These are phyloP conservation scores for Sphagnum contortum DNA, from an alignment of 225 moss, liverwort and hornwort species.

Conservation along the genomic window DNA sequence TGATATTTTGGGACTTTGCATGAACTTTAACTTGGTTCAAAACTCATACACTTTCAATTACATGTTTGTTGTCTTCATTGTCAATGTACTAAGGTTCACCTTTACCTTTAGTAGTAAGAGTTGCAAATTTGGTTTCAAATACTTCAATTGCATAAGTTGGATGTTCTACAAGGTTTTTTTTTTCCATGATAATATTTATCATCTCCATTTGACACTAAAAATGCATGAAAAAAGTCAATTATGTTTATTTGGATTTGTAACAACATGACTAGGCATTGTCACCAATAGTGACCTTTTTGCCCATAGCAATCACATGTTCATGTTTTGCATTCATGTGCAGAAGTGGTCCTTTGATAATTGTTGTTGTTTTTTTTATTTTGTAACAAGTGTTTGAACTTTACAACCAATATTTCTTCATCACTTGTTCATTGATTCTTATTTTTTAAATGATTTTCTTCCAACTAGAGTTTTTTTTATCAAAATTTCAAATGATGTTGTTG, in stretches of 20 bases:
- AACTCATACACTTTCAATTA: neutral
- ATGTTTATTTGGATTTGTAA: neutral
- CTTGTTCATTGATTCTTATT: neutral
- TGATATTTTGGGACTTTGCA: neutral
- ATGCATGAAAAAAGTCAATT: neutral
- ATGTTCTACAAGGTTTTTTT: neutral
- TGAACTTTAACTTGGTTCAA: neutral
- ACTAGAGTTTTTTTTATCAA: neutral
- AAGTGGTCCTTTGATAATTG: too few relatives aligned
- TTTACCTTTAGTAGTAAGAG: neutral
- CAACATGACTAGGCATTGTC: neutral
- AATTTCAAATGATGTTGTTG: neutral
- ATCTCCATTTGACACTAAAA: neutral
- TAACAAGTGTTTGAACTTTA: neutral
- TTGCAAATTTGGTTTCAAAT: neutral
- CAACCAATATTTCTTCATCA: neutral
- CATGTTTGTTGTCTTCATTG: neutral
- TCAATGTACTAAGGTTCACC: neutral
- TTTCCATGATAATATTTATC: neutral
- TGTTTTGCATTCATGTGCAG: too few relatives aligned
- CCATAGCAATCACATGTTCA: neutral
- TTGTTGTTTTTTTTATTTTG: neutral
- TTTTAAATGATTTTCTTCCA: neutral
- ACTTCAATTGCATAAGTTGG: neutral
- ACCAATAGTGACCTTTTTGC: neutral